Percentiles rank a stretch among this genome's conserved stretches.
Evolutionary conservation across 139 green algal species (phyloP).

Genomic region (Chara braunii): DNA sequence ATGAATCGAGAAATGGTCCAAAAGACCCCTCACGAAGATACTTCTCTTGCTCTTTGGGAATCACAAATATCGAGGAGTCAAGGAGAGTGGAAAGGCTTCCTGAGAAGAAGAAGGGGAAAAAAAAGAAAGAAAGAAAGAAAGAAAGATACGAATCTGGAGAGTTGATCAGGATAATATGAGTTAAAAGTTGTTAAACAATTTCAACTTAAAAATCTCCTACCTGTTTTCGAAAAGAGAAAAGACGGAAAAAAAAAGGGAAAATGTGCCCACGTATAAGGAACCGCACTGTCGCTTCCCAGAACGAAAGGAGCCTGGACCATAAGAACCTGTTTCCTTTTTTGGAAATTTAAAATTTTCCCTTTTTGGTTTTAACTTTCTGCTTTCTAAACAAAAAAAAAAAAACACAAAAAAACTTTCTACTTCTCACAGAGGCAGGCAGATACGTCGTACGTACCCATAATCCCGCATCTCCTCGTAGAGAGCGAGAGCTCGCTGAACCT

Average conservation of each 20-base stretch:
- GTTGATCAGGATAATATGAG: background rate
- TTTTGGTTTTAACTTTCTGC: no score
- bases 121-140: background rate
- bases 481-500: constrained; percentile 14
- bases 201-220: background rate
- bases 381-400: no score
- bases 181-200: background rate
- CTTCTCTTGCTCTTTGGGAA: background rate
- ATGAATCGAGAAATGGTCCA: no score
- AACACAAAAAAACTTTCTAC: no score
- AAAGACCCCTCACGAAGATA: background rate
- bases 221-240: constrained; percentile 9
- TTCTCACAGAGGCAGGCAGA: no score
- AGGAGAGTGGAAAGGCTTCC: background rate
- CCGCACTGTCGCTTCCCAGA: no score
- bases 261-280: background rate
- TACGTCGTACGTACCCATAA: no score
- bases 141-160: background rate
- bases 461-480: constrained; percentile 33
- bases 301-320: no score
- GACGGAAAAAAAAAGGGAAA: background rate
- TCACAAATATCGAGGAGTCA: background rate
- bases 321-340: no score
- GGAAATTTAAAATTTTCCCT: no score
- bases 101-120: background rate